Conservation (phyloP, 2,329 filamentous ascomycete species). For the Penicillium sp. region DNA sequence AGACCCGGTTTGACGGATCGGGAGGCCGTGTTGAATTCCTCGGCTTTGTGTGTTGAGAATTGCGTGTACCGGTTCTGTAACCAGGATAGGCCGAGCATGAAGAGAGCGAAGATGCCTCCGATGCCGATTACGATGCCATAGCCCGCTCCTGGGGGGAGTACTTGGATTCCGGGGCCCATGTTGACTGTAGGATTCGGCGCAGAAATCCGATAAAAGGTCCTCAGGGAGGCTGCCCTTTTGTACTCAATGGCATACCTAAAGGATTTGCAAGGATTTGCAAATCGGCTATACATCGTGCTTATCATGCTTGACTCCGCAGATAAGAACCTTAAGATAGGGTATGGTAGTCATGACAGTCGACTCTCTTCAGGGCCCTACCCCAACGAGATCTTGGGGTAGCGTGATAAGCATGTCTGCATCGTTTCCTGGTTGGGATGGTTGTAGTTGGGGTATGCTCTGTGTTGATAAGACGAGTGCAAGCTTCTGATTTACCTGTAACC, state of each 20-base stretch:
- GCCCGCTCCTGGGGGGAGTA: constrained; percentile 39
- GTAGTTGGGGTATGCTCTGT: not conserved
- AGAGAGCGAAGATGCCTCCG: constrained; percentile 42
- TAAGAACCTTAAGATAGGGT: not conserved
- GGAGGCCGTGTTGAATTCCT: constrained; percentile 49
- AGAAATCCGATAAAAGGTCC: not conserved
- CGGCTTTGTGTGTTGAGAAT: constrained; percentile 36
- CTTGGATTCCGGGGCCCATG: constrained; percentile 16
- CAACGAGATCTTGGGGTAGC: not conserved
- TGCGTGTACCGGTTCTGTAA: constrained; percentile 40
- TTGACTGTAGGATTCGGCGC: not conserved
- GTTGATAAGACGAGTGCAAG: not conserved
- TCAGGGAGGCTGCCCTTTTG: not conserved
- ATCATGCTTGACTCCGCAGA: not conserved
- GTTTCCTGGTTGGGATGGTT: not conserved
- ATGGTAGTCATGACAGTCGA: not conserved
- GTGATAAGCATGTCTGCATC: not conserved
- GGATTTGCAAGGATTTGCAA: not conserved
- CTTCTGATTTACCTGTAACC: not conserved
- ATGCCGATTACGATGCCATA: constrained; percentile 52
- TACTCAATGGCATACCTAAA: not conserved
- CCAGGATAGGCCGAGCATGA: constrained; percentile 42
- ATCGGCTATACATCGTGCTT: not conserved
- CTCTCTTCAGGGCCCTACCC: not conserved
- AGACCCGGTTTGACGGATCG: constrained; percentile 38